phyloP scores from a whole-genome alignment of 495 filamentous ascomycete species.

The Friedmanniomyces simplex region DNA sequence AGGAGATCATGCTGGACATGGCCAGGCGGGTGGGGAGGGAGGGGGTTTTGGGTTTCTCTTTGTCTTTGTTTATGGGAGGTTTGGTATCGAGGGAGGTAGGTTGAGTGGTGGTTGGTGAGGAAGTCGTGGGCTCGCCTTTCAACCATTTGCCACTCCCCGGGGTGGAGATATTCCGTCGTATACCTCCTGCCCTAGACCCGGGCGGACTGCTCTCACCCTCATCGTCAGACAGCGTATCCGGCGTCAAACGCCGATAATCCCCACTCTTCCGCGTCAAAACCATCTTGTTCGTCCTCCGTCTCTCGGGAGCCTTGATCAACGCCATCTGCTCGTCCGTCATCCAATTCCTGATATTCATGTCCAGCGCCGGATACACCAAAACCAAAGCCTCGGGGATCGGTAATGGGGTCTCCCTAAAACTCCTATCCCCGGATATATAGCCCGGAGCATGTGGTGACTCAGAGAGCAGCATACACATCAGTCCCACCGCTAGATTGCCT shows the following conservation, averaged over 20 bases:
- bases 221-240: conserved; percentile 35
- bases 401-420: conserved; percentile 35
- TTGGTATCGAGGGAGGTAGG: neutral
- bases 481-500: conserved; percentile 75
- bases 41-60: too few relatives aligned
- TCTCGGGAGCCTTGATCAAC: conserved; percentile 73
- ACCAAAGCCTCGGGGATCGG: conserved; percentile 73
- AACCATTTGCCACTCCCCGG: neutral
- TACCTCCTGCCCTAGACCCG: conserved; percentile 24
- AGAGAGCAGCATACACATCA: conserved; percentile 80
- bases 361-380: conserved; percentile 78
- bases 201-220: conserved; percentile 27
- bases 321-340: conserved; percentile 98
- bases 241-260: conserved; percentile 51
- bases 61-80: neutral
- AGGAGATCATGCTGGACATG: conserved; percentile 91
- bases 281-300: conserved; percentile 62
- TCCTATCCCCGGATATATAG: neutral
- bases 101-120: neutral
- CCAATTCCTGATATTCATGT: conserved; percentile 98
- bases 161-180: conserved; percentile 6
- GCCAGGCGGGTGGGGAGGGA: conserved; percentile 65
- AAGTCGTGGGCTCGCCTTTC: neutral
- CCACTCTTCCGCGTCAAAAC: conserved; percentile 70
- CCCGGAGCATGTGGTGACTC: conserved; percentile 26